A percentile compares a stretch with the other conserved stretches of the same genome.
Evolutionary conservation across 805 yeast genomes (phyloP).

Genomic region (Jamesozyma rosinii): DNA sequence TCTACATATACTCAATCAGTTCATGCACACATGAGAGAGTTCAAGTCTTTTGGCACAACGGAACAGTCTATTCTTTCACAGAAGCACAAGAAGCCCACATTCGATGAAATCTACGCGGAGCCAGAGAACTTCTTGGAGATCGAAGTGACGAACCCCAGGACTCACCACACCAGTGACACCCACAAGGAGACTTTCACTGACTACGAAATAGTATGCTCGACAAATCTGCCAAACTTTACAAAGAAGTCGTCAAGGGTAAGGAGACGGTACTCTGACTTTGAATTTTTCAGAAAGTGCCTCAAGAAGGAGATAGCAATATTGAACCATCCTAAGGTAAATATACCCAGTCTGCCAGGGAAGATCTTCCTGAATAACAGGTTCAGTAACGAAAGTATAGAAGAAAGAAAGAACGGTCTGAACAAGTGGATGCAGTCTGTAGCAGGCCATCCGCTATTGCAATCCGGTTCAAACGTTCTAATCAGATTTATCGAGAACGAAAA

Average conservation of each 20-base stretch:
- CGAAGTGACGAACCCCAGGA: constrained; percentile 47
- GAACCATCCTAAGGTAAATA: constrained; percentile 48
- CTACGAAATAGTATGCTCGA: constrained; percentile 81
- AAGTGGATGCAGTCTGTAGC: constrained; percentile 71
- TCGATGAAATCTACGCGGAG: constrained; percentile 80
- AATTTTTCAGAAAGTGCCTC: constrained; percentile 60
- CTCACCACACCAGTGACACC: constrained; percentile 9
- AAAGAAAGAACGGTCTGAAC: constrained; percentile 74
- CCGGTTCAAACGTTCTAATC: constrained; percentile 68
- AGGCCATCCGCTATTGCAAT: constrained; percentile 88
- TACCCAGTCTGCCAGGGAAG: constrained; percentile 90
- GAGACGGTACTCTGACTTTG: constrained; percentile 86
- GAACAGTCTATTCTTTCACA: constrained; percentile 17
- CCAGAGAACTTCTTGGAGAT: constrained; percentile 92
- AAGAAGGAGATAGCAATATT: constrained; percentile 56
- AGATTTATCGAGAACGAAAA: constrained; percentile 80
- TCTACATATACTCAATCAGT: no score
- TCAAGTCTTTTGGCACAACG: constrained; percentile 24
- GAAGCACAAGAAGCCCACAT: constrained; percentile 44
- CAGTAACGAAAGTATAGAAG: constrained; percentile 73
- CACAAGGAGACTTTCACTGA: constrained; percentile 59
- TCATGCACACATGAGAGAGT: constrained; percentile 15
- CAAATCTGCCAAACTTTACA: constrained; percentile 83
- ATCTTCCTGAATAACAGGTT: constrained; percentile 62
- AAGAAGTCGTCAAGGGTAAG: constrained; percentile 58